Base-by-base conservation (phyloP, 2,329 filamentous ascomycete genomes). In the Fusarium pseudonygamai region DNA sequence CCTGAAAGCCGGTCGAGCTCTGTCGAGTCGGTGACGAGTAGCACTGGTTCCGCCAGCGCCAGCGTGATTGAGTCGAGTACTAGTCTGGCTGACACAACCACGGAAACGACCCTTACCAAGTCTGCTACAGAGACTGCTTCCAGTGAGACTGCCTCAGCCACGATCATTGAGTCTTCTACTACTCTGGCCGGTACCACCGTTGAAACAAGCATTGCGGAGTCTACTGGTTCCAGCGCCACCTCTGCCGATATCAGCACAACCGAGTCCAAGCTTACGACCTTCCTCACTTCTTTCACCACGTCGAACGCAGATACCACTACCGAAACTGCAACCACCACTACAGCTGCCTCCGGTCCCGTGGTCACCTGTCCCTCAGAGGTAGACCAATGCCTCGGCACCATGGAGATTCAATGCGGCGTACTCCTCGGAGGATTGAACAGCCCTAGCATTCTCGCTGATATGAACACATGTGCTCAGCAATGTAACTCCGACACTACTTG, bases 161-260 rank as follows among this genome's bases (percentile, higher is more conserved):
- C 42, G 0, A 0, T 10, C 5, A 5, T 10, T 1, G 24, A 45
- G 18, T 26, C 43, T 10, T 20, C 43, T 7, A 26, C 18, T 3
- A 26, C 43, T 46, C 24, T 28, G 8, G 24, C 12, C 5, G 43
- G 20, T 7, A 28, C 43, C 43, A 22, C 43, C 3, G 20, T 14
- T 1, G 26, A 46, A 28, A 11, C 18, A 13, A 46, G 18, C 13
- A 1, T 46, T 22, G 8, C 24, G 0, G 43, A 46, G 24, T 28
- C 43, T 15, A 28, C 18, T 28, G 45, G 0, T 46, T 46, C 26
- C 13, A 28, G 26, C 18, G 26, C 8, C 4, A 28, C 45, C 0
- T 46, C 45, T 46, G 18, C 45, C 18, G 45, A 28, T 22, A 9
- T 3, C 9, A 46, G 32, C 36, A 40, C 26, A n/a, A 40, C 24